Base-by-base conservation (phyloP, 495 filamentous ascomycete genomes). In the Hyaloscypha finlandica region DNA sequence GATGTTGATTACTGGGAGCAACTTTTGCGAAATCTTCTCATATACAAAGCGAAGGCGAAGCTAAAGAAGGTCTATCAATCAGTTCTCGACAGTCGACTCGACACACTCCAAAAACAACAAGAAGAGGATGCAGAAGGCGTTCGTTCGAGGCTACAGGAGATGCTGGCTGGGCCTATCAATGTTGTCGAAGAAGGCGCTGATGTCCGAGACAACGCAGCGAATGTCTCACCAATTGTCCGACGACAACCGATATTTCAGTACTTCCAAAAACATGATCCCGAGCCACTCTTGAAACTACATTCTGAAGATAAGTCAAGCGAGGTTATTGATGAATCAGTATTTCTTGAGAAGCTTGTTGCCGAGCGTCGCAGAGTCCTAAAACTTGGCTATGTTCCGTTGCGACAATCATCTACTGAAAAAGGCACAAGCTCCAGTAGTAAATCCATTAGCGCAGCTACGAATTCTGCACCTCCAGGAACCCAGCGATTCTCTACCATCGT, bases 1-100 rank as follows among this genome's bases (percentile, higher is more conserved):
- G 96, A 99, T 79, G 92, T 90, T 4, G 95, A 99, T 75, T 99
- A 98, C 76, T 99, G 95, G 95, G 93, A 96, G 70, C 91, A 96
- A 72, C 84, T 99, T 3, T 81, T 98, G 57, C 86, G 89, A 68
- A 96, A 90, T 73, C 79, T 99, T 51, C 81, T 89, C 16, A 88
- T 96, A 4, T 97, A 90, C 87, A 98, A 97, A 77, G 92, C 94
- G 6, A 92, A 91, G 73, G 92, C 94, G 2, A 92, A 90, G 71
- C 78, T 99, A 39, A 89, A 90, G 77, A 88, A 87, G 54, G 86
- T 97, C 9, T 95, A 89, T 68, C 87, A 92, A 64, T 86, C 85
- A 6, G 90, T 97, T 65, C 86, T 93, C 69, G 86, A 88, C 39
- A 89, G 89, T 56, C 86, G 91, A 14, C 83, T 94, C 53, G 83